A percentile compares a stretch with the other conserved stretches of the same genome.
These are phyloP conservation scores for Phialophora macrospora DNA, from an alignment of 2,329 filamentous ascomycete genomes.

Conservation along the genomic window DNA sequence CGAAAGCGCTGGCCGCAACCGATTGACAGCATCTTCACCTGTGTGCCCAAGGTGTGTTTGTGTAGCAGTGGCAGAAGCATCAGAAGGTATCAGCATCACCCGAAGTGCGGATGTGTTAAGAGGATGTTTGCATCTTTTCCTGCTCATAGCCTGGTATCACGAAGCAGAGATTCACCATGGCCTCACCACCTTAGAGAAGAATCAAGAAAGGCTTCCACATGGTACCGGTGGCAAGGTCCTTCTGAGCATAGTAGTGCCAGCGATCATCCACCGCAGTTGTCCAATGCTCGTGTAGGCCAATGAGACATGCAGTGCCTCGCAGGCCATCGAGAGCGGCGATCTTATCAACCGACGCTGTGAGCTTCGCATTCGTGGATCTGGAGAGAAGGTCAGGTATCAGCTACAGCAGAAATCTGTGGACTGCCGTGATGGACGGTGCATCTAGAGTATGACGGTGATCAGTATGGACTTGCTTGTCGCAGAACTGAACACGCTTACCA, in stretches of 20 bases:
- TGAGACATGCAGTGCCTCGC: constrained; percentile 49
- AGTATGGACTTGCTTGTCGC: background rate
- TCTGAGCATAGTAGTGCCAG: constrained; percentile 4
- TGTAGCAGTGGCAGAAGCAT: too few relatives aligned
- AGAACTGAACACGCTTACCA: too few relatives aligned
- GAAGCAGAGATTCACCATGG: constrained; percentile 52
- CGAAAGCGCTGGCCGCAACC: background rate
- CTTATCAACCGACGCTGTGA: constrained; percentile 7
- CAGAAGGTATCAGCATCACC: too few relatives aligned
- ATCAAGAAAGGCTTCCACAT: constrained; percentile 28
- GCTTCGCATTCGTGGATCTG: background rate
- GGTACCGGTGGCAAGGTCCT: constrained; percentile 1
- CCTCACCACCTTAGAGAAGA: constrained; percentile 23
- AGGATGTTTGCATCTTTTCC: too few relatives aligned
- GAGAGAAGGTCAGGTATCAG: constrained; percentile 6
- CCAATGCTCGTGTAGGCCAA: constrained; percentile 32
- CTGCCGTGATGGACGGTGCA: background rate
- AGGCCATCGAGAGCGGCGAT: constrained; percentile 46
- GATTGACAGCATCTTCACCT: constrained; percentile 1
- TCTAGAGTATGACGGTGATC: background rate
- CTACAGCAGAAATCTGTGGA: constrained; percentile 5
- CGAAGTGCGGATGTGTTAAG: too few relatives aligned
- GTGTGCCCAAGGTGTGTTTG: too few relatives aligned
- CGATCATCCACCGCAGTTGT: constrained; percentile 23
- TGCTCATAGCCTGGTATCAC: constrained; percentile 54